Base-by-base conservation (phyloP, 2,329 filamentous ascomycete species). In the Aspergillus japonicus region DNA sequence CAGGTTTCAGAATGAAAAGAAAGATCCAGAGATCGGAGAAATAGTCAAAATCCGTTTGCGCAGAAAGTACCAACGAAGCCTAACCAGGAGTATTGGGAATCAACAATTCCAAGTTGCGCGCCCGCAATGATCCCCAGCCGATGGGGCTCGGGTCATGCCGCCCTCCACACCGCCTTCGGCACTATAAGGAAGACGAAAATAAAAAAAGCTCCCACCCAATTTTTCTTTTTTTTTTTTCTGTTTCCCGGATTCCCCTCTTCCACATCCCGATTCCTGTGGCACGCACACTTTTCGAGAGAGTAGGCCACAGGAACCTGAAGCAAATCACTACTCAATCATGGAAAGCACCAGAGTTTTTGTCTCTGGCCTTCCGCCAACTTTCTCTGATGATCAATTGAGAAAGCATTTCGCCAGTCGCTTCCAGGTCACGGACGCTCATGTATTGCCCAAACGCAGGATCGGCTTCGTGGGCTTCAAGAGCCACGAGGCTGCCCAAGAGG, bases 381-480 rank as follows among this genome's bases (percentile, higher is more conserved):
- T 96, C 70, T 89, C 87, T 12, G 92, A 96, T 77, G 87, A 89
- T 56, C 90, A 96, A 66, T 90, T 98, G 73, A 88, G 87, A 73
- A 92, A 91, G 73, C 93, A 98, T 79, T 99, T 99, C 77, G 86
- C 89, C 61, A 84, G 86, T 68, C 89, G 88, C 63, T 86, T 86
- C 63, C 82, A 89, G 64, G 86, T 97, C 72, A 98, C 94, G 56
- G 95, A 99, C 79, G 86, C 92, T 69, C 96, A 96, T 83, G 85
- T 97, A 73, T 91, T 98, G 72, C 86, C 91, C 5, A 88, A 92
- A 71, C 87, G 95, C 70, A 87, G 93, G 68, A 97, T 99, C 77
- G 95, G 93, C 68, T 99, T 96, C 83, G 87, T 99, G 61, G 95
- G 95, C 64, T 98, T 94, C 82, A 93, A 91, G 78, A 90, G 86